Base-by-base conservation (phyloP, 2,329 filamentous ascomycete genomes). In the Ophiostoma himal-ulmi region DNA sequence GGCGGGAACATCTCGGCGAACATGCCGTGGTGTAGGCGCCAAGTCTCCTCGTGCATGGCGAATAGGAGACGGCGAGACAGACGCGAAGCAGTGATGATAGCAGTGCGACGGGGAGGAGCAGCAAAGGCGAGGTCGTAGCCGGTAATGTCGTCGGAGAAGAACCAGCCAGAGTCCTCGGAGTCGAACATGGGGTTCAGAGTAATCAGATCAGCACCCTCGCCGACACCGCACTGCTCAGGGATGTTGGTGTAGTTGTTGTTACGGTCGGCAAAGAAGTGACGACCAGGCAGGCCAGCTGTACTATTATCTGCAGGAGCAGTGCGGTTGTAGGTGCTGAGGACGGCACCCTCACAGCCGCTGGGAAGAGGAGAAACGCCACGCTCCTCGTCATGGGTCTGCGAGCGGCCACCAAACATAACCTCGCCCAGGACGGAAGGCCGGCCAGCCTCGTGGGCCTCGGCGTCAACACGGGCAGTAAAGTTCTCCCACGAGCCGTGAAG, bases 1-100 rank as follows among this genome's bases (percentile, higher is more conserved):
- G 89, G 85, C 1, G 90, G 90, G 80, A 90, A 93, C 91, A 94
- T 94, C 78, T 94, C 91, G 36, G 86, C 87, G 77, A 91, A 93
- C 89, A 89, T 93, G 78, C 83, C 88, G 78, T 89, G 91, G 73
- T 87, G 88, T 75, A 86, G 82, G 37, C 85, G 83, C 78, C 83
- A 88, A 65, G 88, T 90, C 76, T 93, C 90, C 74, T 91, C 85
- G 78, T 94, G 91, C 89, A 94, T 93, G 5, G 87, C 87, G 65
- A 84, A 79, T 6, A 93, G 80, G 1, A 93, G 82, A 14, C 89
- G 85, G 34, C 87, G 85, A 37, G 87, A 90, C 44, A 93, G 81
- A 11, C 91, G 88, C 1, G 85, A 87, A 0, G 90, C 89, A 2
- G 90, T 92, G 72, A 92, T 88, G 76, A 93, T 91, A 68, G 89